A percentile compares a stretch with the other conserved stretches of the same genome.
Evolutionary conservation across 306 rosid genomes (phyloP).

Genomic region (Pterocarpus macrocarpus): DNA sequence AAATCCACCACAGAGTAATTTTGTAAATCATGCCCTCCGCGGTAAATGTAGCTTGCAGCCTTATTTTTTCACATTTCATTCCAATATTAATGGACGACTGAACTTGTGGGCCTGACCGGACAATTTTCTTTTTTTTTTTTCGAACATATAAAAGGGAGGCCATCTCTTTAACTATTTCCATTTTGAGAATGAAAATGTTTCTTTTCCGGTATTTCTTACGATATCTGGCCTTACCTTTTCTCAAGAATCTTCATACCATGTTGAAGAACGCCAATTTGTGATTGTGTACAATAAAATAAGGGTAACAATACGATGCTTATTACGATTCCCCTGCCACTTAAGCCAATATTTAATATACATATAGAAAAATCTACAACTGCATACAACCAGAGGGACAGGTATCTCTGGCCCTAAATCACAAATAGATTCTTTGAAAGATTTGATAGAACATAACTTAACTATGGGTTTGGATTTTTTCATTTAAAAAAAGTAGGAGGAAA

Average conservation of each 20-base stretch:
- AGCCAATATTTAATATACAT: slow-evolving; percentile 26
- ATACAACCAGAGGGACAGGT: slow-evolving; percentile 47
- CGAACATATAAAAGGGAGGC: background rate
- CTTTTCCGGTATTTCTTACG: slow-evolving; percentile 16
- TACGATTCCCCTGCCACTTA: slow-evolving; percentile 46
- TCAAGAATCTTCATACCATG: slow-evolving; percentile 39
- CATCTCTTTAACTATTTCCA: slow-evolving; percentile 9
- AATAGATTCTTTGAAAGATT: slow-evolving; percentile 53
- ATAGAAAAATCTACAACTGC: slow-evolving; percentile 28
- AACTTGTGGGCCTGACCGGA: slow-evolving; percentile 17
- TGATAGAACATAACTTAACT: slow-evolving; percentile 36
- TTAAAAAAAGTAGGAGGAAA: slow-evolving; percentile 19
- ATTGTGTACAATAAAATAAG: slow-evolving; percentile 1
- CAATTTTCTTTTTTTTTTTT: background rate
- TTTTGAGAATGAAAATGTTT: slow-evolving; percentile 1
- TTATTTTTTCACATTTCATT: background rate
- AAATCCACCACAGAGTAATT: background rate
- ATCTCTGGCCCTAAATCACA: slow-evolving; percentile 37
- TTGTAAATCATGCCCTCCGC: background rate
- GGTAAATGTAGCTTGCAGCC: background rate
- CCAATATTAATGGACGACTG: background rate
- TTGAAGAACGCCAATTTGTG: slow-evolving; percentile 37
- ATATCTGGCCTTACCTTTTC: slow-evolving; percentile 9
- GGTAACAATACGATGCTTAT: slow-evolving; percentile 16
- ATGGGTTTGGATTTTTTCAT: background rate